These are phyloP conservation scores for Aspergillus heteromorphus DNA, from an alignment of 495 filamentous ascomycete species.

Conservation along the genomic window DNA sequence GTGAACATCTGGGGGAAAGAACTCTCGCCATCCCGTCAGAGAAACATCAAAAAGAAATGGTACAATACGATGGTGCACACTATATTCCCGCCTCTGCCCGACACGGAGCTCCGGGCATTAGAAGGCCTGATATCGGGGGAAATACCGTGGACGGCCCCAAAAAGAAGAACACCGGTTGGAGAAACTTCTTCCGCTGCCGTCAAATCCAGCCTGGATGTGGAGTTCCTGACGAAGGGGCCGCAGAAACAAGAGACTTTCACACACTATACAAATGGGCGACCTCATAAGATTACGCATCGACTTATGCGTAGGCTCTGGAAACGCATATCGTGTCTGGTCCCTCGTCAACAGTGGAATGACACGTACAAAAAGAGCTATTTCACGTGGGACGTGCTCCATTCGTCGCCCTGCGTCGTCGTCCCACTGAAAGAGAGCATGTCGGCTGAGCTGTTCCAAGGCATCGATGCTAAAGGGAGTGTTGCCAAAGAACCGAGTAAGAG, in stretches of 20 bases:
- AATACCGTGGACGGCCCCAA: slow-evolving; percentile 34
- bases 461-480: slow-evolving; percentile 3
- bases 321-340: slow-evolving; percentile 36
- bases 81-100: slow-evolving; percentile 68
- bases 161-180: slow-evolving; percentile 25
- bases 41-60: slow-evolving; percentile 56
- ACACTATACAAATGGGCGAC: slow-evolving; percentile 26
- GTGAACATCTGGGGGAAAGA: slow-evolving; percentile 60
- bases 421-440: neutral
- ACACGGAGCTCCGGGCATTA: slow-evolving; percentile 59
- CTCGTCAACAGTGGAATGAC: slow-evolving; percentile 25
- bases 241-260: slow-evolving; percentile 32
- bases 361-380: slow-evolving; percentile 16
- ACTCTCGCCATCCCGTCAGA: slow-evolving; percentile 43
- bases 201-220: slow-evolving; percentile 7
- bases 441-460: neutral
- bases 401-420: slow-evolving; percentile 6
- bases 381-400: slow-evolving; percentile 22
- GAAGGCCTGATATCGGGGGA: slow-evolving; percentile 51
- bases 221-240: slow-evolving; percentile 28
- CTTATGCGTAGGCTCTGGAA: slow-evolving; percentile 44
- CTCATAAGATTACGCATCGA: slow-evolving; percentile 36
- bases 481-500: neutral
- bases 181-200: neutral
- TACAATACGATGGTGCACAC: slow-evolving; percentile 51